Conservation (phyloP, 75 land plant species). For the Picea sitchensis region DNA sequence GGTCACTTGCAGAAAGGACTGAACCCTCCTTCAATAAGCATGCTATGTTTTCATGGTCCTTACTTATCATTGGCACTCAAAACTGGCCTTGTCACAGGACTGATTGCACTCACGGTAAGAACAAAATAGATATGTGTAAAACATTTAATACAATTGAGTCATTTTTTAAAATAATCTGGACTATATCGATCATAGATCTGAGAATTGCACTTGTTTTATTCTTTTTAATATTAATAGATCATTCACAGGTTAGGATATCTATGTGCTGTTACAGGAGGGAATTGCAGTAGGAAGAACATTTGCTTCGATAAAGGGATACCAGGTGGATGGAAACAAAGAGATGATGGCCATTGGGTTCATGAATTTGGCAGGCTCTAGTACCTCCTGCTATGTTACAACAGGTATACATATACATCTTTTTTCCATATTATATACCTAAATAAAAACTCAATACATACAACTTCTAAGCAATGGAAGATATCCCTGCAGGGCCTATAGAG, state of each 20-base stretch:
- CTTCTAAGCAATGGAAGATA: too few relatives aligned
- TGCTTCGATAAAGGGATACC: conserved; percentile 63
- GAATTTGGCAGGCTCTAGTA: conserved; percentile 68
- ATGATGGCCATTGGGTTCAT: conserved; percentile 70
- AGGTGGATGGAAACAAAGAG: conserved; percentile 86
- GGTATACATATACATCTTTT: conserved; percentile 3
- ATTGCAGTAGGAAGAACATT: conserved; percentile 82
- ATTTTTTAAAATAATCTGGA: too few relatives aligned
- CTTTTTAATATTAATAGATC: too few relatives aligned
- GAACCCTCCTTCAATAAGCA: conserved; percentile 22
- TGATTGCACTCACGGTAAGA: neutral
- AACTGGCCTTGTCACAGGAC: neutral
- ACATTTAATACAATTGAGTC: too few relatives aligned
- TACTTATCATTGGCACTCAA: neutral
- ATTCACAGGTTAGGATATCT: too few relatives aligned
- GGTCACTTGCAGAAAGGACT: conserved; percentile 37
- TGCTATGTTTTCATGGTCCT: neutral
- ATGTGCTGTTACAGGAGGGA: conserved; percentile 42
- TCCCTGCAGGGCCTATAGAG: neutral
- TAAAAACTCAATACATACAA: too few relatives aligned
- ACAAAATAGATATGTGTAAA: too few relatives aligned
- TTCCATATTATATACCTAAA: too few relatives aligned
- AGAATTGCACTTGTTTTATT: too few relatives aligned
- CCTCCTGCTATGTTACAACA: conserved; percentile 58
- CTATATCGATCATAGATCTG: too few relatives aligned